A percentile compares a stretch with the other conserved stretches of the same genome.
Conservation (phyloP, 2,329 filamentous ascomycete species). For the Aureobasidium vineae region DNA sequence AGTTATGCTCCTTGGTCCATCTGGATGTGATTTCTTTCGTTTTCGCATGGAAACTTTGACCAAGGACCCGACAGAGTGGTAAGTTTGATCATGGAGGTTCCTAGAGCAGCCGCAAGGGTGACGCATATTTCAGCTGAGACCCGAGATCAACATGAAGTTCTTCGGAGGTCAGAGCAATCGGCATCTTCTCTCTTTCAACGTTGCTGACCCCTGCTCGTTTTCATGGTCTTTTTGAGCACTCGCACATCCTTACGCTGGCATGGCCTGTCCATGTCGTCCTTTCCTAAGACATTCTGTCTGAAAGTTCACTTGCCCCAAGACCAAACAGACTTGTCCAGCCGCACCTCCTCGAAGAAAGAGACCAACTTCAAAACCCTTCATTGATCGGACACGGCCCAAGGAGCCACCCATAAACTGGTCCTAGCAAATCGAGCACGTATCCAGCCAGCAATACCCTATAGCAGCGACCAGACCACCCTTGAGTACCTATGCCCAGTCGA, state of each 20-base stretch:
- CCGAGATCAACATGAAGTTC: constrained; percentile 9
- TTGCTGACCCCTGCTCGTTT: not conserved
- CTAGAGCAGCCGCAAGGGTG: constrained; percentile 4
- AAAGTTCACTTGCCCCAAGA: not conserved
- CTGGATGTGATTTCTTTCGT: not conserved
- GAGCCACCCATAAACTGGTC: not conserved
- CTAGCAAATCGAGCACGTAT: too few species aligned
- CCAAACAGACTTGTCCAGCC: not conserved
- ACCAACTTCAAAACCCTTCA: not conserved
- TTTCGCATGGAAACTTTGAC: not conserved
- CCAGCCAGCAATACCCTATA: too few species aligned
- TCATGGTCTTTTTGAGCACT: not conserved
- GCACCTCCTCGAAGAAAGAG: not conserved
- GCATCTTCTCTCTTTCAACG: not conserved
- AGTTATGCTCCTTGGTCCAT: not conserved
- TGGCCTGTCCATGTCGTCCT: not conserved
- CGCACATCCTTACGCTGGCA: not conserved
- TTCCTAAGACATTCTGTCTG: not conserved
- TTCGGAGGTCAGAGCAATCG: not conserved
- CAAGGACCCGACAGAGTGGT: constrained; percentile 4
- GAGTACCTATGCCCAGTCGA: constrained; percentile 3
- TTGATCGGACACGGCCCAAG: not conserved
- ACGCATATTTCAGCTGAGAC: constrained; percentile 5
- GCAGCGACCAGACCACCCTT: not conserved
- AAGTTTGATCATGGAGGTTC: constrained; percentile 8